A percentile compares a stretch with the other conserved stretches of the same genome.
Conservation (phyloP, 495 filamentous ascomycete species). For the Aspergillus coremiiformis region DNA sequence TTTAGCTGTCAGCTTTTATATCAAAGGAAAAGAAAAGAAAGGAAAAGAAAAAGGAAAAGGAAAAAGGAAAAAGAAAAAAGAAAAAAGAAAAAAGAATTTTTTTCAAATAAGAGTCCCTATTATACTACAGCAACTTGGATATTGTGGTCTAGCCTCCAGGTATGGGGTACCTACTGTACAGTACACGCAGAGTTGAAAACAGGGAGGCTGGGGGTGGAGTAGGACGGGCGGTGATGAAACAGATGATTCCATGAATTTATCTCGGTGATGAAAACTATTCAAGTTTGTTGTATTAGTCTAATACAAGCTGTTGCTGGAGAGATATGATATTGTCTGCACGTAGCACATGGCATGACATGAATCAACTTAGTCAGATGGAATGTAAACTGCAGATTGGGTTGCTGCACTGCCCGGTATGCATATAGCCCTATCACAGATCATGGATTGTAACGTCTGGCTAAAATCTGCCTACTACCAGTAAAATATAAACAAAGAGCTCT, state of each 20-base stretch:
- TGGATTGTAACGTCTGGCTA: not conserved
- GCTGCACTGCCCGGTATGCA: not conserved
- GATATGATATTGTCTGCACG: not conserved
- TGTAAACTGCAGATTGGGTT: not conserved
- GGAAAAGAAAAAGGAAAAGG: no score
- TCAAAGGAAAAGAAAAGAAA: no score
- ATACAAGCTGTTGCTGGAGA: not conserved
- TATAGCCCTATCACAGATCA: not conserved
- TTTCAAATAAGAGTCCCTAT: no score
- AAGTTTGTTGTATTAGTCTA: no score
- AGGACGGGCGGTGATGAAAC: constrained; percentile 6
- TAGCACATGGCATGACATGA: not conserved
- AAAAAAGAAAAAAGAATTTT: no score
- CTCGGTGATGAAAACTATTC: not conserved
- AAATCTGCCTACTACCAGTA: not conserved
- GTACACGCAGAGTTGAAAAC: constrained; percentile 2
- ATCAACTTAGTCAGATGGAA: not conserved
- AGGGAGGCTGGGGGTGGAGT: constrained; percentile 18
- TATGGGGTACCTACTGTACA: not conserved
- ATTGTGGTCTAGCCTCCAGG: not conserved
- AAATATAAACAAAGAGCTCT: not conserved
- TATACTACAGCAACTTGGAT: no score
- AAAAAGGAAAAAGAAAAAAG: no score
- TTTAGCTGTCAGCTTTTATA: no score
- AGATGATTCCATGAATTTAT: not conserved